Conservation (phyloP, 441 rosid genomes). For the Croton laevigatus region DNA sequence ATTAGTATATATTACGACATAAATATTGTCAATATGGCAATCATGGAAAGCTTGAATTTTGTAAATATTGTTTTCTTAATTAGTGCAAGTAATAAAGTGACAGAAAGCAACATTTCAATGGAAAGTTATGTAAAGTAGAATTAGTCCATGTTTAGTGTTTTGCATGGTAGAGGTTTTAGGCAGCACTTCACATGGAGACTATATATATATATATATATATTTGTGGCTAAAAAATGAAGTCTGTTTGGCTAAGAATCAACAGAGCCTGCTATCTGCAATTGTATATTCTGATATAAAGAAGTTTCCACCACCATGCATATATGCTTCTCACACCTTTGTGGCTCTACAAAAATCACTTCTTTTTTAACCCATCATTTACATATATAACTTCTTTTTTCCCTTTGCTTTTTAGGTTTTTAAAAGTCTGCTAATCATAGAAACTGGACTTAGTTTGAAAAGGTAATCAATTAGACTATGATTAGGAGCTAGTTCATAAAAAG, state of each 20-base stretch:
- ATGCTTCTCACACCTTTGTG: constrained; percentile 20
- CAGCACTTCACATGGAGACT: constrained; percentile 21
- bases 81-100: too few species aligned
- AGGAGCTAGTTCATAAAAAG: too few species aligned
- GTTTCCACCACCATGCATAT: constrained; percentile 10
- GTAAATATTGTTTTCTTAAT: too few species aligned
- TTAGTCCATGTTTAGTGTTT: constrained; percentile 6
- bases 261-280: constrained; percentile 9
- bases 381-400: constrained; percentile 7
- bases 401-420: too few species aligned
- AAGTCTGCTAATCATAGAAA: too few species aligned
- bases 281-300: constrained; percentile 17
- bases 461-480: too few species aligned
- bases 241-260: background rate
- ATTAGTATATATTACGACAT: too few species aligned
- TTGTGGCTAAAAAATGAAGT: constrained; percentile 12
- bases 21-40: constrained; percentile 11
- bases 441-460: too few species aligned
- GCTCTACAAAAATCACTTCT: constrained; percentile 18
- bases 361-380: background rate
- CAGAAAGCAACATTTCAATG: too few species aligned
- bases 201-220: constrained; percentile 10
- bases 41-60: too few species aligned
- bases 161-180: constrained; percentile 20
- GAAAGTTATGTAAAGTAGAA: too few species aligned